Evolutionary conservation across 2,329 filamentous ascomycete species (phyloP).

Genomic region (Hypomyces rosellus): DNA sequence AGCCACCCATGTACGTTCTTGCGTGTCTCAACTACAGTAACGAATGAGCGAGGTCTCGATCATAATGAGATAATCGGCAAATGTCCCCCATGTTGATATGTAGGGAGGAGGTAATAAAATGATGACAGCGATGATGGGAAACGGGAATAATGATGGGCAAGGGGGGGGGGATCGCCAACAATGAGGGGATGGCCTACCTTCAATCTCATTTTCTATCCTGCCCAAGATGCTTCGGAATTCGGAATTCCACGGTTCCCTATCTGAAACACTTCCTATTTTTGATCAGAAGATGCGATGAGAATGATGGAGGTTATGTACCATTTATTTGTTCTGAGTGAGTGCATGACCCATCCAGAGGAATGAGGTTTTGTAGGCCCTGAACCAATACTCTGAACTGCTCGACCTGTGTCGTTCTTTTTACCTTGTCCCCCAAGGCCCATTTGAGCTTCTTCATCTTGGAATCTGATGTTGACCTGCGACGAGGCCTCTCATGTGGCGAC

Average conservation of each 20-base stretch:
- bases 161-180: too few relatives aligned
- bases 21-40: neutral
- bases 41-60: too few relatives aligned
- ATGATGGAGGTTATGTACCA: too few relatives aligned
- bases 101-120: too few relatives aligned
- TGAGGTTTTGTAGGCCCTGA: conserved; percentile 10
- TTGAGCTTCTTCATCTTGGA: conserved; percentile 7
- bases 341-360: neutral
- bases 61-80: too few relatives aligned
- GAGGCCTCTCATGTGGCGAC: neutral
- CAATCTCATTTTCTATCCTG: neutral
- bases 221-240: neutral
- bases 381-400: conserved; percentile 7
- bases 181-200: neutral
- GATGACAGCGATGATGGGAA: too few relatives aligned
- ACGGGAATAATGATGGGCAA: too few relatives aligned
- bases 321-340: neutral
- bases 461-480: neutral
- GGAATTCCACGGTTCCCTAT: too few relatives aligned
- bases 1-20: conserved; percentile 15
- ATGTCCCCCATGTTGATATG: too few relatives aligned
- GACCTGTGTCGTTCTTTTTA: conserved; percentile 8
- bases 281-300: too few relatives aligned
- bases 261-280: too few relatives aligned
- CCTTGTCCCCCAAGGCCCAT: conserved; percentile 13